Evolutionary conservation across 495 filamentous ascomycete genomes (phyloP).

Genomic region (Physcia stellaris): DNA sequence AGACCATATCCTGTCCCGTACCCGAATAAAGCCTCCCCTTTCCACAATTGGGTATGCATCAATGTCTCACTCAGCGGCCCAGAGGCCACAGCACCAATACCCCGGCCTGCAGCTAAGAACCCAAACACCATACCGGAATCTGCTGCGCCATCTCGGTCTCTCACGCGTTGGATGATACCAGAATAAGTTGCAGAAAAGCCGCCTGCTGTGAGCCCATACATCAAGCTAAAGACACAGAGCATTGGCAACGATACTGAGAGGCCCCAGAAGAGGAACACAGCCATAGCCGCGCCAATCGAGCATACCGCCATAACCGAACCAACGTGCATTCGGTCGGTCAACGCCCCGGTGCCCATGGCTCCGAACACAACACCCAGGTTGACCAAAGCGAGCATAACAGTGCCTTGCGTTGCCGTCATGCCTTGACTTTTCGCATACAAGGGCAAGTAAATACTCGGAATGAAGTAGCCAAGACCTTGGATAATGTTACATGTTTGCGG

Average conservation of each 20-base stretch:
- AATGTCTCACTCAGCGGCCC: slow-evolving; percentile 47
- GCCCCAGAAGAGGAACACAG: slow-evolving; percentile 58
- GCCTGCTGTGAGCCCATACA: slow-evolving; percentile 59
- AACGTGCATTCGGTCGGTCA: slow-evolving; percentile 47
- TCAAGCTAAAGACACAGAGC: slow-evolving; percentile 50
- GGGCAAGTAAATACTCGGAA: slow-evolving; percentile 53
- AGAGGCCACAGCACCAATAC: slow-evolving; percentile 49
- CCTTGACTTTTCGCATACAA: slow-evolving; percentile 37
- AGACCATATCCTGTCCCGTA: slow-evolving; percentile 28
- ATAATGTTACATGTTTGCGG: slow-evolving; percentile 44
- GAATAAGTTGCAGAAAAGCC: slow-evolving; percentile 48
- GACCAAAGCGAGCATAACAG: slow-evolving; percentile 40
- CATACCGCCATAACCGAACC: slow-evolving; percentile 46
- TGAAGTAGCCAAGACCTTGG: slow-evolving; percentile 52
- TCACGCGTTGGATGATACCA: slow-evolving; percentile 45
- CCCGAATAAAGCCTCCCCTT: slow-evolving; percentile 16
- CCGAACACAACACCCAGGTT: slow-evolving; percentile 45
- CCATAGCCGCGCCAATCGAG: slow-evolving; percentile 40
- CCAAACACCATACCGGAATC: slow-evolving; percentile 51
- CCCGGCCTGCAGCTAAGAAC: slow-evolving; percentile 46
- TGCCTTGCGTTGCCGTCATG: slow-evolving; percentile 29
- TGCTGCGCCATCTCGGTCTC: slow-evolving; percentile 27
- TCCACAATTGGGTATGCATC: slow-evolving; percentile 19
- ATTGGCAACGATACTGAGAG: slow-evolving; percentile 36
- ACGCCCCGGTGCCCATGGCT: slow-evolving; percentile 40